A percentile compares a stretch with the other conserved stretches of the same genome.
Conservation (phyloP, 371 early-diverging fungal species). For the Mortierella sp. region DNA sequence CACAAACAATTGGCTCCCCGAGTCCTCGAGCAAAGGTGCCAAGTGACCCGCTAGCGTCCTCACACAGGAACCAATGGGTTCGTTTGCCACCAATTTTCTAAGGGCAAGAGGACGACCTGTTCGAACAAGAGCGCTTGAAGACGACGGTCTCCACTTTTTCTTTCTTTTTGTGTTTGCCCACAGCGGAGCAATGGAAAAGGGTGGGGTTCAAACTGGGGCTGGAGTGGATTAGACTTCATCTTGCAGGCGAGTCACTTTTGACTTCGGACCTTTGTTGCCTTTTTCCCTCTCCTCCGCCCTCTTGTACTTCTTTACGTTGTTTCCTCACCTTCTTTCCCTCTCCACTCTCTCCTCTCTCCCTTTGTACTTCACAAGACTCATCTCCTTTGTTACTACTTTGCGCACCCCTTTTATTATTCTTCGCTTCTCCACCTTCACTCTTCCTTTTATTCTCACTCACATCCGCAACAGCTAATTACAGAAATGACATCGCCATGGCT, state of each 20-base stretch:
- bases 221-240: not conserved
- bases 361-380: not conserved
- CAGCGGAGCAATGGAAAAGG: not conserved
- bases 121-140: too few relatives aligned
- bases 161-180: not conserved
- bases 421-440: not conserved
- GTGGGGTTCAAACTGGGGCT: slow-evolving; percentile 3
- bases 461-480: not conserved
- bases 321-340: not conserved
- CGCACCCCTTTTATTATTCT: not conserved
- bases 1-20: not conserved
- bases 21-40: not conserved
- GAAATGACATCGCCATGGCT: slow-evolving; percentile 23
- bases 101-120: too few relatives aligned
- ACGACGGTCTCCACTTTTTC: slow-evolving; percentile 19
- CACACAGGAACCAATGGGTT: not conserved
- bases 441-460: not conserved
- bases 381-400: not conserved
- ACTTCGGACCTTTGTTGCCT: slow-evolving; percentile 11
- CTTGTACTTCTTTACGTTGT: not conserved
- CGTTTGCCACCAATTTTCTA: not conserved
- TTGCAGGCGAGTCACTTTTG: not conserved
- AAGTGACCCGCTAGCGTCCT: too few relatives aligned
- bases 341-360: not conserved
- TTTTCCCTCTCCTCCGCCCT: not conserved